Evolutionary conservation across 2,329 filamentous ascomycete species (phyloP).

Genomic region (Metarhizium album): DNA sequence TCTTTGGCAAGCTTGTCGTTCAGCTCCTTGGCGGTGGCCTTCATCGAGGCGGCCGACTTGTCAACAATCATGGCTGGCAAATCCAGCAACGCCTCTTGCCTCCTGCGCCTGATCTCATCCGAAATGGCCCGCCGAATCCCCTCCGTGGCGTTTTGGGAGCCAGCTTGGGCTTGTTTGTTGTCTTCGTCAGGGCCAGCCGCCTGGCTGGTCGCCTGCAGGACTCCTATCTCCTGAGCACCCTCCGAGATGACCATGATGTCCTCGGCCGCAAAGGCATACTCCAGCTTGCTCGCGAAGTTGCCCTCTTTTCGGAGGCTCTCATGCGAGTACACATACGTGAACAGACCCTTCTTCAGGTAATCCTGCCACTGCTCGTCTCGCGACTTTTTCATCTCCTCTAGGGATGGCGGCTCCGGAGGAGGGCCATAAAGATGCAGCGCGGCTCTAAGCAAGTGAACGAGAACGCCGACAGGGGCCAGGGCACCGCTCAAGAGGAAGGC

Average conservation of each 20-base stretch:
- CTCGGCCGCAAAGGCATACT: not conserved
- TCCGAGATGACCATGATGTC: not conserved
- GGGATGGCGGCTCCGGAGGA: not conserved
- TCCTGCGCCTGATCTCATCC: too few species aligned
- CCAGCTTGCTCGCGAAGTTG: not conserved
- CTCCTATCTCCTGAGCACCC: not conserved
- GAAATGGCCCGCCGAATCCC: too few species aligned
- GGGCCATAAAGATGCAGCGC: too few species aligned
- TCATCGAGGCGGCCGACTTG: too few species aligned
- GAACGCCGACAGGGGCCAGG: not conserved
- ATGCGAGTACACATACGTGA: not conserved
- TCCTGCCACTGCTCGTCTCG: not conserved
- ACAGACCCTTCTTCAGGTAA: not conserved
- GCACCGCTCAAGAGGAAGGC: not conserved
- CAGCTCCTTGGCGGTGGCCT: too few species aligned
- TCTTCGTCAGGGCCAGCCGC: too few species aligned
- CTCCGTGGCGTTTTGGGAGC: too few species aligned
- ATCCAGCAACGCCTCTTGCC: too few species aligned
- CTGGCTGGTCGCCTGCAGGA: not conserved
- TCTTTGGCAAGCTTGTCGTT: too few species aligned
- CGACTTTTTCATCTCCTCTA: not conserved
- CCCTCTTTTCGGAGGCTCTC: not conserved
- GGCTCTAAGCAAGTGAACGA: not conserved
- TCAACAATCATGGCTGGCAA: too few species aligned
- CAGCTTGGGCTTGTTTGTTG: too few species aligned